Conservation (phyloP, 2,329 filamentous ascomycete species). For the Rosellinia necatrix region DNA sequence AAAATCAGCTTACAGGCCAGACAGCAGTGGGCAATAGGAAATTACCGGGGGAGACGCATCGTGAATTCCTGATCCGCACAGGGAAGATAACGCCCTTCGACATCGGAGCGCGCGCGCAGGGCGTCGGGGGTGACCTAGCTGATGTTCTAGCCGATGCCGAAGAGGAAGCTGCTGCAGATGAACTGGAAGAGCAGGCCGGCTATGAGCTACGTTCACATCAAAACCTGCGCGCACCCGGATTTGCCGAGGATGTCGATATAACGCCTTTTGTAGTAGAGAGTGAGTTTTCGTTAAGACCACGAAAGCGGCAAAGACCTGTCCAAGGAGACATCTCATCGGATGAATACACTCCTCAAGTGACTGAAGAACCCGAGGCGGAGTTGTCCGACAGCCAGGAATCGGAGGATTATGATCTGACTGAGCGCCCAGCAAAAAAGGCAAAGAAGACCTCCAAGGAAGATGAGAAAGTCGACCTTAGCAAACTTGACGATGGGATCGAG, state of each 20-base stretch:
- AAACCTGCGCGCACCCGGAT: conserved; percentile 73
- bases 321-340: conserved; percentile 47
- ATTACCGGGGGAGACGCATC: conserved; percentile 78
- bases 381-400: conserved; percentile 43
- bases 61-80: conserved; percentile 90
- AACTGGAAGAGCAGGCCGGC: conserved; percentile 49
- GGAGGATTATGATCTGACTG: conserved; percentile 47
- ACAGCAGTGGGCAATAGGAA: conserved; percentile 58
- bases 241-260: conserved; percentile 57
- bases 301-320: conserved; percentile 57
- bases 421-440: conserved; percentile 48
- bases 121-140: conserved; percentile 70
- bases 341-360: conserved; percentile 49
- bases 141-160: conserved; percentile 83
- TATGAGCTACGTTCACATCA: conserved; percentile 69
- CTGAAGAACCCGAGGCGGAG: conserved; percentile 37
- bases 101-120: conserved; percentile 67
- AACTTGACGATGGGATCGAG: conserved; percentile 89
- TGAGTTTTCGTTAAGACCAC: conserved; percentile 63
- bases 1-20: conserved; percentile 49
- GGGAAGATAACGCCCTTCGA: conserved; percentile 98
- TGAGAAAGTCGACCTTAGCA: conserved; percentile 54
- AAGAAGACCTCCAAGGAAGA: conserved; percentile 47
- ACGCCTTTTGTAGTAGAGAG: conserved; percentile 45
- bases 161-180: conserved; percentile 65